A percentile compares a stretch with the other conserved stretches of the same genome.
These are phyloP conservation scores for Leccinum boreale DNA, from an alignment of 768 basidiomycete genomes.

Conservation along the genomic window DNA sequence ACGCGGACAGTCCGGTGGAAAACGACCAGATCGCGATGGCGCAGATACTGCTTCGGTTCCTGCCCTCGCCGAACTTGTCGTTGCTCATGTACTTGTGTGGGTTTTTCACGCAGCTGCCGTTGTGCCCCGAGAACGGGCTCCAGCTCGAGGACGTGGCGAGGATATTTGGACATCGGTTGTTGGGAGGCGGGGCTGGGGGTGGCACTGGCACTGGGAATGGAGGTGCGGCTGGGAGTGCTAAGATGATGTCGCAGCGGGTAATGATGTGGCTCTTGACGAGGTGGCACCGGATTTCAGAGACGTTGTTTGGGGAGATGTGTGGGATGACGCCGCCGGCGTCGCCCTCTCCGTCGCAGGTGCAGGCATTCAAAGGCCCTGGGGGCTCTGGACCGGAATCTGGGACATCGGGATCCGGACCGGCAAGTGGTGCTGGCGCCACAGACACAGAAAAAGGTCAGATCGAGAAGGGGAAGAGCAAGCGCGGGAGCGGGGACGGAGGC, in stretches of 20 bases:
- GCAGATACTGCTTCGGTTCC: constrained; percentile 48
- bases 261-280: constrained; percentile 33
- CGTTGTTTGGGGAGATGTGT: constrained; percentile 23
- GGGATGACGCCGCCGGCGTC: constrained; percentile 19
- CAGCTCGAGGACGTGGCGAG: constrained; percentile 42
- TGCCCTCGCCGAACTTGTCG: constrained; percentile 39
- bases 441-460: neutral
- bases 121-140: constrained; percentile 50
- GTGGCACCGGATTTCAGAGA: constrained; percentile 27
- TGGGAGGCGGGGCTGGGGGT: constrained; percentile 15
- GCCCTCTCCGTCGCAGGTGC: neutral
- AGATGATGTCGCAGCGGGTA: constrained; percentile 24
- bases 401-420: too few species aligned
- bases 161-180: constrained; percentile 43
- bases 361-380: too few species aligned
- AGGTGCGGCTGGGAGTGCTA: too few species aligned
- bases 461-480: constrained; percentile 17
- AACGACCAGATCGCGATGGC: constrained; percentile 37
- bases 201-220: too few species aligned
- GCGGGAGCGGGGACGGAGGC: neutral
- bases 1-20: constrained; percentile 27
- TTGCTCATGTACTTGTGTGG: constrained; percentile 44
- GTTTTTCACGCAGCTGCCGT: constrained; percentile 50
- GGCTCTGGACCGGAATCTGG: neutral
- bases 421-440: too few species aligned